Evolutionary conservation across 345 rosid genomes (phyloP).

Genomic region (Aquilaria sinensis): DNA sequence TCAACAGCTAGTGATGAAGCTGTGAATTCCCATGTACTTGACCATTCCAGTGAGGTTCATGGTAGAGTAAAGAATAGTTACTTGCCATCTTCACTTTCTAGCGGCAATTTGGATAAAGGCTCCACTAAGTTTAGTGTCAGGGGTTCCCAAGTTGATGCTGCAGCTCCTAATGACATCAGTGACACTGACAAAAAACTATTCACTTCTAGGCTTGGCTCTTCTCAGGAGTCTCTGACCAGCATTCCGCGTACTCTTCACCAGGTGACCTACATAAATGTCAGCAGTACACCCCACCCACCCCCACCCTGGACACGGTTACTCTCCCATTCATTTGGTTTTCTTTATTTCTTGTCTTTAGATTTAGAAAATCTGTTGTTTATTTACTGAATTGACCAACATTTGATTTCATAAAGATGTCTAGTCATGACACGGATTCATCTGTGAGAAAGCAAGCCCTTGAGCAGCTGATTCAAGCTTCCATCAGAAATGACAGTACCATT

Average conservation of each 20-base stretch:
- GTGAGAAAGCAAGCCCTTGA: slow-evolving; percentile 72
- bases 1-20: slow-evolving; percentile 35
- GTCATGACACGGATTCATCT: slow-evolving; percentile 53
- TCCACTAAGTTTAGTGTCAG: slow-evolving; percentile 21
- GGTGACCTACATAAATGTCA: slow-evolving; percentile 36
- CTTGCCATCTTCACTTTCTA: slow-evolving; percentile 32
- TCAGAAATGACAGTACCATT: slow-evolving; percentile 55
- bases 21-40: slow-evolving; percentile 29
- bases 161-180: slow-evolving; percentile 34
- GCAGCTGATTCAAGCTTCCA: slow-evolving; percentile 67
- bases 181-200: slow-evolving; percentile 35
- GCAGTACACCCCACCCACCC: neutral
- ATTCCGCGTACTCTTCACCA: slow-evolving; percentile 92
- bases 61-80: slow-evolving; percentile 27
- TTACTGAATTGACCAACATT: neutral
- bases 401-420: slow-evolving; percentile 52
- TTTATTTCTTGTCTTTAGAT: neutral
- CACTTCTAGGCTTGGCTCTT: slow-evolving; percentile 40
- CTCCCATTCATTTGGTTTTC: slow-evolving; percentile 1
- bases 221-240: slow-evolving; percentile 64
- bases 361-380: neutral
- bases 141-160: slow-evolving; percentile 35
- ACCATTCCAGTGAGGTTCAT: slow-evolving; percentile 34
- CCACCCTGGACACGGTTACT: neutral
- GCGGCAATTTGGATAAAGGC: slow-evolving; percentile 19